phyloP scores from a whole-genome alignment of 2,329 filamentous ascomycete species.

The Mycocentrospora acerina region DNA sequence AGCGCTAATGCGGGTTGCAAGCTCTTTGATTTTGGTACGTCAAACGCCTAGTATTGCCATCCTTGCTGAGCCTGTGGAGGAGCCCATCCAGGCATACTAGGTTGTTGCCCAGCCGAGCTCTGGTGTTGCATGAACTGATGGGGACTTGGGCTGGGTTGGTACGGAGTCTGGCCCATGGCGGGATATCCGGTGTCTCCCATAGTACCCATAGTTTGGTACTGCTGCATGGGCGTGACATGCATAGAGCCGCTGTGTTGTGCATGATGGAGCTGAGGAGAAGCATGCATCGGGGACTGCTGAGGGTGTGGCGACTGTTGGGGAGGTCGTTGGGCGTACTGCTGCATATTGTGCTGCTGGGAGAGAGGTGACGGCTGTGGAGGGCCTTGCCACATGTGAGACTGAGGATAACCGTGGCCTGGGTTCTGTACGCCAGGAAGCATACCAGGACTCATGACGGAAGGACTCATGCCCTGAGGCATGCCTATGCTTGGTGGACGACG shows the following conservation, averaged over 20 bases:
- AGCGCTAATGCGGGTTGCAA: not conserved
- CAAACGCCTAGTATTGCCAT: conserved; percentile 38
- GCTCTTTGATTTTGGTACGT: not conserved
- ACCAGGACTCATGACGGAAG: conserved; percentile 20
- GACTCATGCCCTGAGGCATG: conserved; percentile 37
- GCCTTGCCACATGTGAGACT: conserved; percentile 53
- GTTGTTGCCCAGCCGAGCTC: conserved; percentile 47
- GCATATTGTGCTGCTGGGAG: conserved; percentile 49
- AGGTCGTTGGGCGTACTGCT: conserved; percentile 47
- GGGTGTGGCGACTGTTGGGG: conserved; percentile 47
- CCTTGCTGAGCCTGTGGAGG: conserved; percentile 47
- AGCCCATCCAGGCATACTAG: conserved; percentile 56
- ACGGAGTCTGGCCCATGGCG: conserved; percentile 52
- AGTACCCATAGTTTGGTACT: conserved; percentile 49
- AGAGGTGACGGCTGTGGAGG: conserved; percentile 52
- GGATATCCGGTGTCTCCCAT: conserved; percentile 48
- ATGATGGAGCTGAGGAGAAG: conserved; percentile 52
- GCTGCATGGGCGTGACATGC: conserved; percentile 47
- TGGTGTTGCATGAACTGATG: conserved; percentile 50
- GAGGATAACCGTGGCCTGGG: conserved; percentile 49
- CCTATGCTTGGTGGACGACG: conserved; percentile 62
- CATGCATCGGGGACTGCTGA: conserved; percentile 53
- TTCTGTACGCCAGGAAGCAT: conserved; percentile 46
- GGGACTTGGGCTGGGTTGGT: conserved; percentile 51
- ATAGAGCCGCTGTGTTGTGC: conserved; percentile 45